These are phyloP conservation scores for Picochlorum sp. DNA, from an alignment of 139 green algal genomes.

Conservation along the genomic window DNA sequence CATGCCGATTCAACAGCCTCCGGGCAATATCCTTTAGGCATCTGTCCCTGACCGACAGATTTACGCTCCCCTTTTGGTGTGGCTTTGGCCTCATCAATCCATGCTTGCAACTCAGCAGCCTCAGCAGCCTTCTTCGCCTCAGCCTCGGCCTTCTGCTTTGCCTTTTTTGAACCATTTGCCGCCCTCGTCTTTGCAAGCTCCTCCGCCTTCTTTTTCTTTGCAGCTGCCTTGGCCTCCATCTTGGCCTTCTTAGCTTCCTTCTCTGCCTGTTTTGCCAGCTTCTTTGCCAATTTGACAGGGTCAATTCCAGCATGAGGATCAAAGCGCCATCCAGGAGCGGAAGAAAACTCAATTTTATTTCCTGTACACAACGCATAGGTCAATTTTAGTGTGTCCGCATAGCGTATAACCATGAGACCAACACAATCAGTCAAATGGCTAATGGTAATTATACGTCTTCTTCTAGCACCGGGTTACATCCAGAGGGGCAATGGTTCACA, in stretches of 20 bases:
- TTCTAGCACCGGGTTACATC: slow-evolving; percentile 16
- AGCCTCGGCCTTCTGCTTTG: slow-evolving; percentile 61
- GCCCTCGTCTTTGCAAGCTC: slow-evolving; percentile 20
- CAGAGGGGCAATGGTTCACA: neutral
- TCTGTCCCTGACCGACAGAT: slow-evolving; percentile 38
- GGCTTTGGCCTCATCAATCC: slow-evolving; percentile 41
- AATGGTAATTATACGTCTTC: slow-evolving; percentile 7
- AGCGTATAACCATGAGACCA: slow-evolving; percentile 25
- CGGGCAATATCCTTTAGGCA: slow-evolving; percentile 84
- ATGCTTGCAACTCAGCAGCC: slow-evolving; percentile 48
- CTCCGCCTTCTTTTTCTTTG: slow-evolving; percentile 26
- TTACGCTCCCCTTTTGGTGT: slow-evolving; percentile 86
- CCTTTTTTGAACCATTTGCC: slow-evolving; percentile 51
- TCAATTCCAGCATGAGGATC: slow-evolving; percentile 34
- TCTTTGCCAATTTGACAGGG: slow-evolving; percentile 68
- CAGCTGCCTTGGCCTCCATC: slow-evolving; percentile 6
- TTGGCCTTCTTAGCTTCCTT: slow-evolving; percentile 75
- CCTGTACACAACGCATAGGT: neutral
- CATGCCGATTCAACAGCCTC: slow-evolving; percentile 59
- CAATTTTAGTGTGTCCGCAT: slow-evolving; percentile 4
- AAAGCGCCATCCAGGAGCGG: neutral
- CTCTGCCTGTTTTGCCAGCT: slow-evolving; percentile 52
- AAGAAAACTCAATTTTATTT: neutral
- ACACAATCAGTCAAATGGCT: slow-evolving; percentile 3
- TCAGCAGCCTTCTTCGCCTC: slow-evolving; percentile 76